Evolutionary conservation across 257 asterid genomes (phyloP), one percentile per base, ranked within the genome.

Genomic region (Salvia splendens): DNA sequence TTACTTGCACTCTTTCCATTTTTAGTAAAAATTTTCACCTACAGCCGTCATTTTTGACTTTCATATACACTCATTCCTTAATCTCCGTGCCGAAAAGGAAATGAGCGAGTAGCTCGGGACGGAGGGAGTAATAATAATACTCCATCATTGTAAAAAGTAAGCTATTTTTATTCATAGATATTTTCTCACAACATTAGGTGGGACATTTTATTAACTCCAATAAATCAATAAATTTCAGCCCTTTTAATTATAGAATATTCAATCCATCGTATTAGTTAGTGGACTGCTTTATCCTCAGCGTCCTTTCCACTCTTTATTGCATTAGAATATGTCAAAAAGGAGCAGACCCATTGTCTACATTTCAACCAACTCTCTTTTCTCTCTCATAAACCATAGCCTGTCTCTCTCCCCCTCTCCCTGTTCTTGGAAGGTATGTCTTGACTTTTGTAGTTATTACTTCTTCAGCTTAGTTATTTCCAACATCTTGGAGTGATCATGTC

Each of bases 191-290:
- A 24, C 30, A 24, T 24, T 24, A 24, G 30, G 30, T 24, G 30
- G 30, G 30, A 24, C 30, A 24, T 24, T 24, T 24, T 24, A 24
- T 24, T 24, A 2, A 24, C 30, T 24, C 30, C 30, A 24, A 0
- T 0, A 24, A 24, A 24, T 24, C 30, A 24, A 24, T 24, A 0
- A 24, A 24, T 24, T 24, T 0, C 30, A 35, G 10, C 56, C 79
- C 35, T 68, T 47, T 55, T 48, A 54, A 62, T 74, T 52, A 52
- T 69, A n/a, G 73, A 52, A 71, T 43, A 65, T 61, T 32, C 53
- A 65, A 59, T 55, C 61, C 74, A 55, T 69, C 49, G 56, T 33
- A 72, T 77, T 49, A 16, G 45, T 50, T 67, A 30, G 69, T 51
- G 43, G 52, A 24, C 30, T 24, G 30, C 30, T 66, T 55, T 69